phyloP scores from a whole-genome alignment of 306 rosid species.

The Lupinus albus region DNA sequence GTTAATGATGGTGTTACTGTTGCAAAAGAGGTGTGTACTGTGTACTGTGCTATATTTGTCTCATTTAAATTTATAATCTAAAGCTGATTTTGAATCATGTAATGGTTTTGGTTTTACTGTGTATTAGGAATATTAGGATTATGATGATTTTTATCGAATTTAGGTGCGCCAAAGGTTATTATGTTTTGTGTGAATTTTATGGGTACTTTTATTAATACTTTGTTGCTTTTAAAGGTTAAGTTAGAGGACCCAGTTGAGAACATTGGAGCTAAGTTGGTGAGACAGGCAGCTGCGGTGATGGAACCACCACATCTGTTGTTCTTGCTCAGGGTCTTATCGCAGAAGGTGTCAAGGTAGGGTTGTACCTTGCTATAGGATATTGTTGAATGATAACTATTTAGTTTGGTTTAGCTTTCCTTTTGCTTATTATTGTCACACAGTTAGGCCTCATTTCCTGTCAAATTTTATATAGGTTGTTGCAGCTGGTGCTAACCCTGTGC shows the following conservation, averaged over 20 bases:
- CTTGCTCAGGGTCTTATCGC: constrained; percentile 98
- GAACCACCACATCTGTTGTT: constrained; percentile 97
- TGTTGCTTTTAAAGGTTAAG: constrained; percentile 64
- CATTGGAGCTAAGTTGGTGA: constrained; percentile 96
- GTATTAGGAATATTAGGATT: not conserved
- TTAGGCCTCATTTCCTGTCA: not conserved
- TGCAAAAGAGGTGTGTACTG: constrained; percentile 75
- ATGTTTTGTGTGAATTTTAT: not conserved
- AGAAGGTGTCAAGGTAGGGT: constrained; percentile 98
- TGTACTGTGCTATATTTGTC: not conserved
- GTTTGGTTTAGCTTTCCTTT: not conserved
- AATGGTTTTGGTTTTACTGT: not conserved
- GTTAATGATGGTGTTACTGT: constrained; percentile 99
- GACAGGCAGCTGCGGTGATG: constrained; percentile 99
- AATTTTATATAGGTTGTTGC: constrained; percentile 77
- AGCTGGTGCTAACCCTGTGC: constrained; percentile 98
- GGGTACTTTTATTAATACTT: not conserved
- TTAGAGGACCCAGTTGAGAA: constrained; percentile 99
- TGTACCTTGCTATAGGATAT: not conserved
- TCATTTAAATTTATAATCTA: no score
- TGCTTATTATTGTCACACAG: not conserved
- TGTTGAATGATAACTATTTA: not conserved
- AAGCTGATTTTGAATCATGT: no score
- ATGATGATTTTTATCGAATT: not conserved
- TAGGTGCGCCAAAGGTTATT: not conserved